phyloP scores from a whole-genome alignment of 1,284 basidiomycete species.

The Leccinum pachyderme region DNA sequence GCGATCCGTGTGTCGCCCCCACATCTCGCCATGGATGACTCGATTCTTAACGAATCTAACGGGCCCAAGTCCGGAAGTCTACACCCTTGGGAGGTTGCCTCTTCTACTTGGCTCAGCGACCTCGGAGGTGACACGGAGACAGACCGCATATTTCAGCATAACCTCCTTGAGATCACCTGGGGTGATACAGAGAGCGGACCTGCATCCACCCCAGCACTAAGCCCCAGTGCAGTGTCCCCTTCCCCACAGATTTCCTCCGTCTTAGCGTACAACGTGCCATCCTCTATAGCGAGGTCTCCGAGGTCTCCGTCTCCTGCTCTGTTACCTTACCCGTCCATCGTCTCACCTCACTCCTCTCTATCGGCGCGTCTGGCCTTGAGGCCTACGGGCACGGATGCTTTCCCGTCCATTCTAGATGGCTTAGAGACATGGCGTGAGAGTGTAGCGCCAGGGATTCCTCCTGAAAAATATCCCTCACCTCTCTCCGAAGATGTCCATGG shows the following conservation, averaged over 20 bases:
- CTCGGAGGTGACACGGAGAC: slow-evolving; percentile 35
- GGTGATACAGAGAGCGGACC: slow-evolving; percentile 22
- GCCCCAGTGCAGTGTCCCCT: slow-evolving; percentile 23
- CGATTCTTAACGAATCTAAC: slow-evolving; percentile 7
- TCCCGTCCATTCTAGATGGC: slow-evolving; percentile 29
- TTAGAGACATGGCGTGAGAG: slow-evolving; percentile 32
- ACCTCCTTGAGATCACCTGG: slow-evolving; percentile 15
- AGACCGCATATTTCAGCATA: slow-evolving; percentile 31
- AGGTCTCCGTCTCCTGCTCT: slow-evolving; percentile 10
- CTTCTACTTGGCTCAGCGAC: slow-evolving; percentile 34
- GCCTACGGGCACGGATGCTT: slow-evolving; percentile 31
- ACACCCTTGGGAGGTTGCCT: slow-evolving; percentile 18
- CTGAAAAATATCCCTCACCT: slow-evolving; percentile 15
- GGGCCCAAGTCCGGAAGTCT: slow-evolving; percentile 16
- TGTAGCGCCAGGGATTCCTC: slow-evolving; percentile 19
- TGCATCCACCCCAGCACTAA: slow-evolving; percentile 29
- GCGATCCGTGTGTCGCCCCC: slow-evolving; percentile 14
- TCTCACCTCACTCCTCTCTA: slow-evolving; percentile 11
- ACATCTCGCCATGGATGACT: slow-evolving; percentile 5
- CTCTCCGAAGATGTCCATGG: slow-evolving; percentile 12
- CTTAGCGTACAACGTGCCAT: slow-evolving; percentile 15
- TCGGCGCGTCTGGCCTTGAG: slow-evolving; percentile 20
- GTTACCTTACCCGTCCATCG: slow-evolving; percentile 14
- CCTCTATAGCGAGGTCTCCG: slow-evolving; percentile 18
- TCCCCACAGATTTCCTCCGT: slow-evolving; percentile 16